These are phyloP conservation scores for Cafeteria roenbergensis DNA, from an alignment of 108 stramenopile genomes.

Conservation along the genomic window DNA sequence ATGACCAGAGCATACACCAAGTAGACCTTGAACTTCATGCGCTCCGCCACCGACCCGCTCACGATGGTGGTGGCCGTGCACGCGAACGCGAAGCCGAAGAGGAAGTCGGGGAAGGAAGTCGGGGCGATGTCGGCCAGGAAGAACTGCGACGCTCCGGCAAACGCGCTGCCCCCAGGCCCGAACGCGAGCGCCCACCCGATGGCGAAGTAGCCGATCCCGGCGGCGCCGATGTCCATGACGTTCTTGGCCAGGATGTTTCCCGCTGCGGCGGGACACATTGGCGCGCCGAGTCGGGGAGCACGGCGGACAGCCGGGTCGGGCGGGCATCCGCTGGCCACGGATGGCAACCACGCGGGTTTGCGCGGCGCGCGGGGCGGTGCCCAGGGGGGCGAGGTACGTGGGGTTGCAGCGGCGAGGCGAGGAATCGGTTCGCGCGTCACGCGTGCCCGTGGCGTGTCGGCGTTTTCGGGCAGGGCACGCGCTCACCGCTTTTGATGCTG, in stretches of 20 bases:
- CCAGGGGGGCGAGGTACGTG: no score
- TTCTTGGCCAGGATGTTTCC: neutral
- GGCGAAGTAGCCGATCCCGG: neutral
- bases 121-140: neutral
- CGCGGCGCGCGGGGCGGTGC: no score
- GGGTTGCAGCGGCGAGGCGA: no score
- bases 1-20: constrained; percentile 27
- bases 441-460: no score
- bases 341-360: no score
- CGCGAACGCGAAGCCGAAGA: constrained; percentile 37
- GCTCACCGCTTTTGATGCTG: no score
- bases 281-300: no score
- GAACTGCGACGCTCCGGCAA: neutral
- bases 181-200: neutral
- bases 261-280: no score
- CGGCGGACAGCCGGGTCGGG: no score
- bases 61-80: constrained; percentile 35
- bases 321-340: no score
- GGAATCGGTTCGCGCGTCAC: no score
- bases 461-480: no score
- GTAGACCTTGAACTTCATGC: constrained; percentile 30
- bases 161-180: neutral
- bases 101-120: constrained; percentile 16
- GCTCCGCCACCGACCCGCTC: constrained; percentile 32
- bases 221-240: neutral